Conservation (phyloP, 2,329 filamentous ascomycete species). For the Monilinia vaccinii-corymbosi region DNA sequence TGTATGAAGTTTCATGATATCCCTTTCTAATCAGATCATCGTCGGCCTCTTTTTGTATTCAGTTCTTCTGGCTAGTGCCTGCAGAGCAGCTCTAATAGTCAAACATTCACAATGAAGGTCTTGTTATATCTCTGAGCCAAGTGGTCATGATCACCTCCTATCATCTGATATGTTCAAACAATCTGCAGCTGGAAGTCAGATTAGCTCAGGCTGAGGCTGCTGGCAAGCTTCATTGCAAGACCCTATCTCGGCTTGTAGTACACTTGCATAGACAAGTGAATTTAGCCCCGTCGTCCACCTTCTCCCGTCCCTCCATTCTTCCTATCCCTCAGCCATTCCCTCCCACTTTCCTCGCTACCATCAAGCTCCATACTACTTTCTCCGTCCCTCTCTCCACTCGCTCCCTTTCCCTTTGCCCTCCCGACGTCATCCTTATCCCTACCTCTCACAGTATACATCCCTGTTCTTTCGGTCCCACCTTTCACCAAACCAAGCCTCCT, state of each 20-base stretch:
- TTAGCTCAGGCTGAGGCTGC: not conserved
- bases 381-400: not conserved
- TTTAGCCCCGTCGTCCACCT: not conserved
- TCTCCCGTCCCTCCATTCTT: not conserved
- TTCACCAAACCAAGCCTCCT: not conserved
- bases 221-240: not conserved
- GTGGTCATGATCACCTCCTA: not conserved
- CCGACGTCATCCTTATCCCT: not conserved
- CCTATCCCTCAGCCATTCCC: not conserved
- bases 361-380: constrained; percentile 1
- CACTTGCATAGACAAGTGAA: not conserved
- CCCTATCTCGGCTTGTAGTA: not conserved
- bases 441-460: constrained; percentile 7
- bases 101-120: not conserved
- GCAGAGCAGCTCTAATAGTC: not conserved
- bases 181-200: not conserved
- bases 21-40: not conserved
- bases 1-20: not conserved
- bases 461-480: constrained; percentile 2
- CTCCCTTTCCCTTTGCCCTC: not conserved
- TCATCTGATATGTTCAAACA: not conserved
- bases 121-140: not conserved
- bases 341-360: not conserved
- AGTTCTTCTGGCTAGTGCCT: not conserved
- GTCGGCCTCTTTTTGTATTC: not conserved